These are phyloP conservation scores for Tylopilus vinaceipallidus DNA, from an alignment of 768 basidiomycete species.

Conservation along the genomic window DNA sequence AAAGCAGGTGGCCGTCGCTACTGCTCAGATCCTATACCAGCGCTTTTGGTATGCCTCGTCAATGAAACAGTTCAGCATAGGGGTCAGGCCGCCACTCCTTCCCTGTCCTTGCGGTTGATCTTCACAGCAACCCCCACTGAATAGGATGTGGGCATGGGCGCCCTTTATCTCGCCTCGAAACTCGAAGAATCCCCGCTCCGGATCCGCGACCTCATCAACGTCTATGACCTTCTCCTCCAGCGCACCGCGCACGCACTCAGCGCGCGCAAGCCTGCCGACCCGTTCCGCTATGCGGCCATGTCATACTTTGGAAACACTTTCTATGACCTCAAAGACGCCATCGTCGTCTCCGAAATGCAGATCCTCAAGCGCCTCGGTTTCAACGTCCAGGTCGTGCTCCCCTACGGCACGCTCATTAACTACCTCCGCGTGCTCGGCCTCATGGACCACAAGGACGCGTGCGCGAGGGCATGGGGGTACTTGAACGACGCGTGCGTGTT, in stretches of 20 bases:
- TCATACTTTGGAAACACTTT: conserved; percentile 86
- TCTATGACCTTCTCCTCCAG: conserved; percentile 87
- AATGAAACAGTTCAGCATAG: conserved; percentile 92
- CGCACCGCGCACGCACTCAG: conserved; percentile 56
- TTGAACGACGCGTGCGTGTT: conserved; percentile 90
- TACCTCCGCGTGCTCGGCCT: conserved; percentile 91
- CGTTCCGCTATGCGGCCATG: conserved; percentile 78
- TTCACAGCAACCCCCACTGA: conserved; percentile 7
- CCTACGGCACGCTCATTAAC: conserved; percentile 93
- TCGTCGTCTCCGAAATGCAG: conserved; percentile 97
- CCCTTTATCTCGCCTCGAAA: conserved; percentile 84
- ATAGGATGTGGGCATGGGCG: conserved; percentile 91
- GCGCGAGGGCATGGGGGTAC: conserved; percentile 87
- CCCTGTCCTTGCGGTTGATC: conserved; percentile 1
- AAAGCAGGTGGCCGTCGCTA: conserved; percentile 96
- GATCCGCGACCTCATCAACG: conserved; percentile 92
- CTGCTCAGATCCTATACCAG: conserved; percentile 95
- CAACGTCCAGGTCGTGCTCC: conserved; percentile 89
- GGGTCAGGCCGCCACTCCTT: conserved; percentile 50
- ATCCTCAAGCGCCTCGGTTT: conserved; percentile 94
- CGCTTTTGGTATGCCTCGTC: conserved; percentile 96
- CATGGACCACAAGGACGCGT: conserved; percentile 65
- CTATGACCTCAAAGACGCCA: conserved; percentile 91
- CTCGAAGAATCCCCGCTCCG: conserved; percentile 89
- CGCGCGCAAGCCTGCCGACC: conserved; percentile 23